Conservation (phyloP, 2,329 filamentous ascomycete species). For the Fusarium sp. region DNA sequence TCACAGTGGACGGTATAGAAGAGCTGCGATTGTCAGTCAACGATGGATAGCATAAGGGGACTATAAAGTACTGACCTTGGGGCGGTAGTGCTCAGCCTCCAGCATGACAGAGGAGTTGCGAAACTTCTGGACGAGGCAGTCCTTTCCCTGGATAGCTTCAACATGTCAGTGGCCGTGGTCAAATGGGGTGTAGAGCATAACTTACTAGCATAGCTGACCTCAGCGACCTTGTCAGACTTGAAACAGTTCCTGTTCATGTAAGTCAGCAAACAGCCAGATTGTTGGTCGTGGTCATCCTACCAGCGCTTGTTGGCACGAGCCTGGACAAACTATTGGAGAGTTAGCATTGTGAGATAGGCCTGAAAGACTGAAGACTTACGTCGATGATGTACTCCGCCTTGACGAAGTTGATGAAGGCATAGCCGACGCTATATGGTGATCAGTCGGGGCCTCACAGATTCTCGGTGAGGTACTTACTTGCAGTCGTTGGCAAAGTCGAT, state of each 20-base stretch:
- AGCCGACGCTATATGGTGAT: slow-evolving; percentile 77
- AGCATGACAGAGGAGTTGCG: slow-evolving; percentile 97
- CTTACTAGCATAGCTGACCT: slow-evolving; percentile 95
- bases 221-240: slow-evolving; percentile 85
- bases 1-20: slow-evolving; percentile 65
- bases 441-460: slow-evolving; percentile 39
- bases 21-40: slow-evolving; percentile 53
- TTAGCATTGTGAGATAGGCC: slow-evolving; percentile 30
- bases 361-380: slow-evolving; percentile 56
- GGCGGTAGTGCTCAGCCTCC: slow-evolving; percentile 82
- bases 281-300: slow-evolving; percentile 53
- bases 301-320: slow-evolving; percentile 78
- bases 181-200: slow-evolving; percentile 17
- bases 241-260: slow-evolving; percentile 74
- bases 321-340: slow-evolving; percentile 72
- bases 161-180: slow-evolving; percentile 42
- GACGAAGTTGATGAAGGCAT: slow-evolving; percentile 93
- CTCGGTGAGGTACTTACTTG: slow-evolving; percentile 70
- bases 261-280: slow-evolving; percentile 4
- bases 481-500: slow-evolving; percentile 89
- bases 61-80: slow-evolving; percentile 70
- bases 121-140: slow-evolving; percentile 93
- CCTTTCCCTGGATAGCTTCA: slow-evolving; percentile 88
- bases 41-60: too few relatives aligned
- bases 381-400: slow-evolving; percentile 79